Conservation (phyloP, 2,329 filamentous ascomycete genomes). For the Mycocentrospora acerina region DNA sequence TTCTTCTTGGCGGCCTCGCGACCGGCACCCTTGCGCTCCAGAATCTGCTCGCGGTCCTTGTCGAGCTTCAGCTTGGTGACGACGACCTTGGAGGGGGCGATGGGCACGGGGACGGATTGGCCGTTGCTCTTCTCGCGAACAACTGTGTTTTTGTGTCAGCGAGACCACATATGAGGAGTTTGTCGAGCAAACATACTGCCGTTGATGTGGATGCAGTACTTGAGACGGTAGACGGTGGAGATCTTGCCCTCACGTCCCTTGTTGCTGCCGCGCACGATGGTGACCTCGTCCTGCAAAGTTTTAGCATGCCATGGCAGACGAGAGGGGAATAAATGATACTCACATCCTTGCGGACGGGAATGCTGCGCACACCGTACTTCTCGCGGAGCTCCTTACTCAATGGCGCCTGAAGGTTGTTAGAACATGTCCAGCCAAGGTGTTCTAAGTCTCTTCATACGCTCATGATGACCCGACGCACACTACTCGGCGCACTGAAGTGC, state of each 20-base stretch:
- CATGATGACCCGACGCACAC: conserved; percentile 94
- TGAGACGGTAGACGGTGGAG: conserved; percentile 76
- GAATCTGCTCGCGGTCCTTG: conserved; percentile 88
- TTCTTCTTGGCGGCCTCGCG: conserved; percentile 76
- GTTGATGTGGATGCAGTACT: conserved; percentile 97
- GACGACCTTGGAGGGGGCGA: conserved; percentile 95
- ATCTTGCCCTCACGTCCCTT: conserved; percentile 99
- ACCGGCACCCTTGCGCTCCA: conserved; percentile 80
- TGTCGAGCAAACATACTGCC: conserved; percentile 51
- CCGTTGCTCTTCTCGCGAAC: conserved; percentile 96
- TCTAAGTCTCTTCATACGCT: conserved; percentile 65
- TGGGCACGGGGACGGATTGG: conserved; percentile 90
- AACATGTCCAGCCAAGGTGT: conserved; percentile 27
- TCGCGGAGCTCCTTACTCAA: conserved; percentile 82
- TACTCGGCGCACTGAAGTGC: conserved; percentile 95
- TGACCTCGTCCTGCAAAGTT: conserved; percentile 68
- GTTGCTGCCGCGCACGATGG: conserved; percentile 87
- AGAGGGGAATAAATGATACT: conserved; percentile 39
- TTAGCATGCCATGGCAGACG: conserved; percentile 26
- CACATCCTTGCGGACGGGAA: conserved; percentile 90
- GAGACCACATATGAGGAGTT: conserved; percentile 1
- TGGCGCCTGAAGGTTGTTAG: conserved; percentile 41
- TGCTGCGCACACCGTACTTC: conserved; percentile 92
- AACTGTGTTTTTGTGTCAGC: conserved; percentile 52
- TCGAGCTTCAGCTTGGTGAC: conserved; percentile 99